A percentile compares a stretch with the other conserved stretches of the same genome.
Evolutionary conservation across 2,329 filamentous ascomycete genomes (phyloP).

Genomic region (Cryphonectria carpinicola): DNA sequence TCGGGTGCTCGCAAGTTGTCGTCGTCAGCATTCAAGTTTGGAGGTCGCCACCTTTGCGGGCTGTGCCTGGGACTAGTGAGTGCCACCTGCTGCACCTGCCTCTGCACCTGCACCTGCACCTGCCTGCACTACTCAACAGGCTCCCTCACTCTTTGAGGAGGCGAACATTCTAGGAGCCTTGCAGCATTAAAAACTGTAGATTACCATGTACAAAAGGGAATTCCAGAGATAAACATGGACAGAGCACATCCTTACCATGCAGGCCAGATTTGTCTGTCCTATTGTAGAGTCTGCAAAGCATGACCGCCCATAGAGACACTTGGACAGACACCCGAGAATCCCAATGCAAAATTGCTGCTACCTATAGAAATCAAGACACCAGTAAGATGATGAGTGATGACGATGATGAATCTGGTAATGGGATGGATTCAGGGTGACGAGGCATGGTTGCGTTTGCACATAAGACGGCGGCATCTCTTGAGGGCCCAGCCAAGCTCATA

Average conservation of each 20-base stretch:
- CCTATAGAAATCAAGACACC: not conserved
- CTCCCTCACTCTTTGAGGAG: not conserved
- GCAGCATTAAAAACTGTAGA: not conserved
- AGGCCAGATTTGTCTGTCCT: not conserved
- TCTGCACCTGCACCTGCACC: not conserved
- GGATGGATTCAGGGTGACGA: conserved; percentile 14
- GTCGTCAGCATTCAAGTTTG: not conserved
- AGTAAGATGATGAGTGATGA: not conserved
- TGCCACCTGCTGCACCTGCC: not conserved
- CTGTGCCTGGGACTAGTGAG: conserved; percentile 9
- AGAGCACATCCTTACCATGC: not conserved
- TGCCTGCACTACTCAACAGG: not conserved
- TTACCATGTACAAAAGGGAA: not conserved
- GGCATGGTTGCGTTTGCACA: conserved; percentile 22
- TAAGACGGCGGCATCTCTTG: not conserved
- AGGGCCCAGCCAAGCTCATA: not conserved
- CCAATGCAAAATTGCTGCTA: not conserved
- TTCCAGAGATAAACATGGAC: not conserved
- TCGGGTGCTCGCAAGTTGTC: not conserved
- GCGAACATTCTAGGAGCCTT: not conserved
- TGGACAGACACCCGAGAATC: not conserved
- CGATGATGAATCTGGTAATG: not conserved
- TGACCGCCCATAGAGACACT: not conserved
- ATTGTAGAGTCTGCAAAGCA: not conserved
- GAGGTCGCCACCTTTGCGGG: not conserved